These are phyloP conservation scores for Tillandsia fasciculata DNA, from an alignment of 176 grass and related monocot species.

Conservation along the genomic window DNA sequence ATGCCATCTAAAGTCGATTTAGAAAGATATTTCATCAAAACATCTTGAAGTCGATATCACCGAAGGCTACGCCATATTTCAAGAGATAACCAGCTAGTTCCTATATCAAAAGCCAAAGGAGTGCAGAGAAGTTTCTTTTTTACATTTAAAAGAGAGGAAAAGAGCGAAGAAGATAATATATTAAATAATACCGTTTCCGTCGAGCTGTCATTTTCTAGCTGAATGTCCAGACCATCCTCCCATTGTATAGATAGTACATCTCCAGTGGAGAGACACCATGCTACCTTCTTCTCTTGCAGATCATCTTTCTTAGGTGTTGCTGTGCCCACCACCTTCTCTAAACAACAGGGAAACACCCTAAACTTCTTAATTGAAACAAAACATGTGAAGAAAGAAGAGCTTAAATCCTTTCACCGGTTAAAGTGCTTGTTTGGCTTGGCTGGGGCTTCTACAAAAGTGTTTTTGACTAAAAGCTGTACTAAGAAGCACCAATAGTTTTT, in stretches of 20 bases:
- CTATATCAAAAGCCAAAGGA: too few relatives aligned
- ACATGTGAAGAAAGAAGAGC: background rate
- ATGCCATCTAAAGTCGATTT: background rate
- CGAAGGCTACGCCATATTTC: background rate
- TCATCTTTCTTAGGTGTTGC: slow-evolving; percentile 44
- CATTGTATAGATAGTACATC: slow-evolving; percentile 51
- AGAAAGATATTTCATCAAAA: background rate
- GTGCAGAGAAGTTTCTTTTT: too few relatives aligned
- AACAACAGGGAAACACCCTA: slow-evolving; percentile 30
- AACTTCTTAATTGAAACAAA: background rate
- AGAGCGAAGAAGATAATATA: slow-evolving; percentile 13
- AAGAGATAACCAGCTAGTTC: background rate
- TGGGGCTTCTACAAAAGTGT: too few relatives aligned
- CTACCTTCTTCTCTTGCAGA: slow-evolving; percentile 38
- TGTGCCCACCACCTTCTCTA: slow-evolving; percentile 78
- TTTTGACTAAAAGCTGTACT: too few relatives aligned
- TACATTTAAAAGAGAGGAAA: background rate
- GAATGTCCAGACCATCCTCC: slow-evolving; percentile 51
- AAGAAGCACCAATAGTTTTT: too few relatives aligned
- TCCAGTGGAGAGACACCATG: slow-evolving; percentile 72
- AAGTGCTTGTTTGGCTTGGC: background rate
- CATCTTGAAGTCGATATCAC: background rate
- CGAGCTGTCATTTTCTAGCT: slow-evolving; percentile 53
- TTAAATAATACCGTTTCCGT: slow-evolving; percentile 44
- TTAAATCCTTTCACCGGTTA: background rate